Conservation (phyloP, 495 filamentous ascomycete species). For the Lichenothelia convexa region DNA sequence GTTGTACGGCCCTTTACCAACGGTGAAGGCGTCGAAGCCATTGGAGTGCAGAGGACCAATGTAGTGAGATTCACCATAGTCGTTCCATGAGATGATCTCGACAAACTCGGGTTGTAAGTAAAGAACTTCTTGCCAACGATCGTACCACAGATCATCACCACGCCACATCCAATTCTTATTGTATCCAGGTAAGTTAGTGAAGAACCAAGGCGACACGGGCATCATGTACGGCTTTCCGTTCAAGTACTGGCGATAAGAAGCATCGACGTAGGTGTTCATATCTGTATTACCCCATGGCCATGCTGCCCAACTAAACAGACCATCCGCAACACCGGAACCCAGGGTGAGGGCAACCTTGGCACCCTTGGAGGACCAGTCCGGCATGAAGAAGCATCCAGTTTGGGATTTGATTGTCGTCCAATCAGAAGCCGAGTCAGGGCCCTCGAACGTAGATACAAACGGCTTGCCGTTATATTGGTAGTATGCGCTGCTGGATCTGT, state of each 20-base stretch:
- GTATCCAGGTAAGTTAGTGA: slow-evolving; percentile 46
- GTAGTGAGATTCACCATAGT: slow-evolving; percentile 62
- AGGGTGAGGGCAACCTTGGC: no score
- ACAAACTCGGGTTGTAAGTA: slow-evolving; percentile 47
- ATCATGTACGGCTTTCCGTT: slow-evolving; percentile 57
- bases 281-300: slow-evolving; percentile 45
- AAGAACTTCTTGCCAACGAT: slow-evolving; percentile 52
- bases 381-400: slow-evolving; percentile 39
- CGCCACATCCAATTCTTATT: slow-evolving; percentile 60
- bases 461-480: slow-evolving; percentile 36
- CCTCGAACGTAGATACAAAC: slow-evolving; percentile 60
- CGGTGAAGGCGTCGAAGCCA: no score
- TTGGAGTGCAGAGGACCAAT: slow-evolving; percentile 37
- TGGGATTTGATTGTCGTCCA: slow-evolving; percentile 37
- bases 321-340: no score
- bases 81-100: slow-evolving; percentile 47
- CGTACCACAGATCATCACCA: slow-evolving; percentile 53
- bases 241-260: slow-evolving; percentile 30
- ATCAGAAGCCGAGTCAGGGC: slow-evolving; percentile 33
- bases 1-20: slow-evolving; percentile 17
- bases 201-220: slow-evolving; percentile 64
- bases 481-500: slow-evolving; percentile 32
- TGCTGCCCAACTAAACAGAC: slow-evolving; percentile 52
- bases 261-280: slow-evolving; percentile 35
- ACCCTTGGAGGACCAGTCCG: slow-evolving; percentile 33